Evolutionary conservation across 2,329 filamentous ascomycete genomes (phyloP).

Genomic region (Verticillium longisporum): DNA sequence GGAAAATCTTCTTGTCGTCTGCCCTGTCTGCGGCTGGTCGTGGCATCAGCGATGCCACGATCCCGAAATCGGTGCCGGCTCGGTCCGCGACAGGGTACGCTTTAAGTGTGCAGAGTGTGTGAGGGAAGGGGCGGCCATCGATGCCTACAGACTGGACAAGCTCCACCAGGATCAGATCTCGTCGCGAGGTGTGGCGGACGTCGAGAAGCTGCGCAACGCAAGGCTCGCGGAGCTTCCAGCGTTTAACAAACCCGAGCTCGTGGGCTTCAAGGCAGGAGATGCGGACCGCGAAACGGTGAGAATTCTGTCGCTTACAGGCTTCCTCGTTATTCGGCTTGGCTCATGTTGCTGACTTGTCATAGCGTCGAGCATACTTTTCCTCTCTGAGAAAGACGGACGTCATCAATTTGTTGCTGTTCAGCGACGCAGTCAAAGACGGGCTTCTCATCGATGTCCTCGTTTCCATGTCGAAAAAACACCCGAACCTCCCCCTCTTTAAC

Average conservation of each 20-base stretch:
- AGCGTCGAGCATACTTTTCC: slow-evolving; percentile 33
- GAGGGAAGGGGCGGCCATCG: not conserved
- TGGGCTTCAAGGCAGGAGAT: slow-evolving; percentile 29
- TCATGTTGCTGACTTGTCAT: not conserved
- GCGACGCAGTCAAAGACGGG: slow-evolving; percentile 31
- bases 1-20: slow-evolving; percentile 15
- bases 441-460: slow-evolving; percentile 33
- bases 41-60: slow-evolving; percentile 18
- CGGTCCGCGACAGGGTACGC: slow-evolving; percentile 7
- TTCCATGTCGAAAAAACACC: slow-evolving; percentile 33
- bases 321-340: not conserved
- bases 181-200: slow-evolving; percentile 5
- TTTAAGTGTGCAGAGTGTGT: slow-evolving; percentile 14
- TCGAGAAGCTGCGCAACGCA: slow-evolving; percentile 22
- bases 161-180: not conserved
- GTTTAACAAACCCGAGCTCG: slow-evolving; percentile 26
- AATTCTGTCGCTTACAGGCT: slow-evolving; percentile 2
- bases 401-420: slow-evolving; percentile 31
- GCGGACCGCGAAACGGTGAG: slow-evolving; percentile 27
- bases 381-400: slow-evolving; percentile 28
- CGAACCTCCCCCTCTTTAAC: slow-evolving; percentile 33
- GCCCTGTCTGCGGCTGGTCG: slow-evolving; percentile 14
- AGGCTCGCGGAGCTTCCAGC: slow-evolving; percentile 23
- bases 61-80: slow-evolving; percentile 8
- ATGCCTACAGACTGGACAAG: not conserved